Conservation (phyloP, 1,284 basidiomycete genomes). For the Meira nashicola region DNA sequence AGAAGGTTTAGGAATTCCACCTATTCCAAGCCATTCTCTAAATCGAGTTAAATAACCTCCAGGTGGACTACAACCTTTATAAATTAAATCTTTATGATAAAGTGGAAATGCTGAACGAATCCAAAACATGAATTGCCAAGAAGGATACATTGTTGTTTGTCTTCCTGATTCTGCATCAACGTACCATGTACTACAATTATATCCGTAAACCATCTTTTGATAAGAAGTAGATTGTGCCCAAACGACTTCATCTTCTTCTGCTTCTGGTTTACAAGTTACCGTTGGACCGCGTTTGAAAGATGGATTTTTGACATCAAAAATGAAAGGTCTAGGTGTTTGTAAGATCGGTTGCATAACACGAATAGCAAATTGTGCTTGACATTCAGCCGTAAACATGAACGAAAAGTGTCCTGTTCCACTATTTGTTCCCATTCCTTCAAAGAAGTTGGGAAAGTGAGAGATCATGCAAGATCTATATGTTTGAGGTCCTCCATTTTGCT, state of each 20-base stretch:
- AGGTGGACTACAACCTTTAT: neutral
- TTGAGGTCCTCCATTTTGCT: slow-evolving; percentile 36
- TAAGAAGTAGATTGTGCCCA: slow-evolving; percentile 17
- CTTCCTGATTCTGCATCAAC: slow-evolving; percentile 33
- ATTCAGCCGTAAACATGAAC: slow-evolving; percentile 43
- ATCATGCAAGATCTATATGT: slow-evolving; percentile 41
- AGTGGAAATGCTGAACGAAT: neutral
- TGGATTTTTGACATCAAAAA: slow-evolving; percentile 6
- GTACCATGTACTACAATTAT: slow-evolving; percentile 45
- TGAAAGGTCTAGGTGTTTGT: slow-evolving; percentile 20
- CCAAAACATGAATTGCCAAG: slow-evolving; percentile 30
- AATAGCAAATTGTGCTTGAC: slow-evolving; percentile 34
- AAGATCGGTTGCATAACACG: slow-evolving; percentile 35
- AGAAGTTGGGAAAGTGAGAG: slow-evolving; percentile 46
- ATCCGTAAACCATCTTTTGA: slow-evolving; percentile 32
- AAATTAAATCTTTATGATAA: neutral
- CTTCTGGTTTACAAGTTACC: slow-evolving; percentile 37
- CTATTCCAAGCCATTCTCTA: neutral
- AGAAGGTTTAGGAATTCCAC: neutral
- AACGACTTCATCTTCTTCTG: slow-evolving; percentile 43
- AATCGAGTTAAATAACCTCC: neutral
- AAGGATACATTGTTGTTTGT: slow-evolving; percentile 43
- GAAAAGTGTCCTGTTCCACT: slow-evolving; percentile 44
- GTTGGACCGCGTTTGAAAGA: slow-evolving; percentile 24
- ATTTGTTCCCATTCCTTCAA: slow-evolving; percentile 42